Evolutionary conservation across 192 early-diverging fungal species (phyloP), one percentile per base, ranked within the genome.

Genomic region (Obelidium mucronatum): DNA sequence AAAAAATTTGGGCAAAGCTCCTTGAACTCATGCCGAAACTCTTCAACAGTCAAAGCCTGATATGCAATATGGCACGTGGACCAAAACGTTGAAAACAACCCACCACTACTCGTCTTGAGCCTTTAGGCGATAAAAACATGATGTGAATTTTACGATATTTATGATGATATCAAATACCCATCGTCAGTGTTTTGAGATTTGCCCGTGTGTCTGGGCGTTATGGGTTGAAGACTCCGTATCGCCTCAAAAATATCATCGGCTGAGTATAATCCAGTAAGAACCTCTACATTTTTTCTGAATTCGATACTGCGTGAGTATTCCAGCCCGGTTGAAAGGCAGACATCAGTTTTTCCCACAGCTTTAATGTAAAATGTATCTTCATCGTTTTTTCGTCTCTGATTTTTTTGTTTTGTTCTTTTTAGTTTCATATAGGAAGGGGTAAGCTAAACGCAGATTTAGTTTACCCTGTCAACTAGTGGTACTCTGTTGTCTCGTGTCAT

Each of bases 171-270:
- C n/a, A n/a, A n/a, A n/a, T n/a, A n/a, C n/a, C n/a, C n/a, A n/a
- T n/a, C n/a, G n/a, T n/a, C n/a, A n/a, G n/a, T n/a, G n/a, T n/a
- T n/a, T n/a, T n/a, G n/a, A n/a, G n/a, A n/a, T n/a, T n/a, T n/a
- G n/a, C n/a, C n/a, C n/a, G n/a, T n/a, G n/a, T n/a, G n/a, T n/a
- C n/a, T n/a, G n/a, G n/a, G n/a, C n/a, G n/a, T 48, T 48, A 19
- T 6, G 8, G 44, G 58, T 64, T 35, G 39, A 26, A 81, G 48
- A 28, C 22, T 8, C 39, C 64, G 39, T 11, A 84, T 6, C 28
- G 71, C 72, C 1, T 84, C 81, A 17, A 79, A 53, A 30, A 87
- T 24, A 66, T 87, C 83, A 30, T 60, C 34, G 39, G 81, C 83
- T 52, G 76, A 75, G 60, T 84, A 83, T 22, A 87, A 67, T 48